Conservation (phyloP, 352 stramenopile species). For the Chrysophaeum taylorii region DNA sequence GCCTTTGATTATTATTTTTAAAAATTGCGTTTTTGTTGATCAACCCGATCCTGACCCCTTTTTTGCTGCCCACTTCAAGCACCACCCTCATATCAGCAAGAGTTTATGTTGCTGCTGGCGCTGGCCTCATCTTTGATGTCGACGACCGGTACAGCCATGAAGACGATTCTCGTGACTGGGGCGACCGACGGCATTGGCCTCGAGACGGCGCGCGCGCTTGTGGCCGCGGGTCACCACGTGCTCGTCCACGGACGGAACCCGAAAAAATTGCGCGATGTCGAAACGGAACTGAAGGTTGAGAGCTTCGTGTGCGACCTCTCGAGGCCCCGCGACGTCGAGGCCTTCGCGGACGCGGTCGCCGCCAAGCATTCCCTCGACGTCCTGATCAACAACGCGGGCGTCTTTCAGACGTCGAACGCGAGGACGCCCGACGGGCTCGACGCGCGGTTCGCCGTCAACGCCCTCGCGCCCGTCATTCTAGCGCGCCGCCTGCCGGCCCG, state of each 20-base stretch:
- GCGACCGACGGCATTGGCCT: constrained; percentile 46
- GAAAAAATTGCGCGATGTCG: constrained; percentile 12
- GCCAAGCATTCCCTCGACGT: constrained; percentile 42
- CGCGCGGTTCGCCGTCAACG: constrained; percentile 43
- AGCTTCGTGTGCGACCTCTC: constrained; percentile 26
- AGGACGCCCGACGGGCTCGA: constrained; percentile 27
- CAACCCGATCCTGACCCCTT: no score
- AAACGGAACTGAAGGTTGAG: constrained; percentile 17
- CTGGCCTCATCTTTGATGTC: no score
- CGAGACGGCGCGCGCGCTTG: constrained; percentile 36
- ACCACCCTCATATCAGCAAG: no score
- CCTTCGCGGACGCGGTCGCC: constrained; percentile 22
- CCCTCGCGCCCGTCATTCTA: constrained; percentile 44
- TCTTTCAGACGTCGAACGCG: constrained; percentile 32
- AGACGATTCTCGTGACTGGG: constrained; percentile 32
- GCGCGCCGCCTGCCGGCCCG: constrained; percentile 32
- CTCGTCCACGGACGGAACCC: constrained; percentile 40
- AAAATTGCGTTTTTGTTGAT: no score
- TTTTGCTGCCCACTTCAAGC: no score
- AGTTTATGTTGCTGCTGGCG: no score
- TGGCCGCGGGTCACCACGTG: constrained; percentile 31
- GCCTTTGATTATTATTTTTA: constrained; percentile 19
- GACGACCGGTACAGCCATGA: not conserved
- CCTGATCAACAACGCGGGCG: no score
- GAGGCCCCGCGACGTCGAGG: constrained; percentile 26